These are phyloP conservation scores for Myrica gale DNA, from an alignment of 306 rosid species.

Conservation along the genomic window DNA sequence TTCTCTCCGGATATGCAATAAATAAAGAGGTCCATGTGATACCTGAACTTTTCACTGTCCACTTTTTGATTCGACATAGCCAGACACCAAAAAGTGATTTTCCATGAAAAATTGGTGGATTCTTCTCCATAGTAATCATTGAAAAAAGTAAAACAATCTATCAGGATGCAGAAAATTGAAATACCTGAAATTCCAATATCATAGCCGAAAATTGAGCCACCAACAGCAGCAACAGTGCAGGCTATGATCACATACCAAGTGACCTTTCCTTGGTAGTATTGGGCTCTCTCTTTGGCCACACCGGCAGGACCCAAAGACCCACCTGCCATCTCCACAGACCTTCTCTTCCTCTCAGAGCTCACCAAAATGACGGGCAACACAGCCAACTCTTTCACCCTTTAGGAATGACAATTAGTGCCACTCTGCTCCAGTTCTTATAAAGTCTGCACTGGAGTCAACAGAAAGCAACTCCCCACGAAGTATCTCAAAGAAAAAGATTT, in stretches of 20 bases:
- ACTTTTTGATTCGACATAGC: background rate
- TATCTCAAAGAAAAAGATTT: background rate
- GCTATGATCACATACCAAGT: constrained; percentile 64
- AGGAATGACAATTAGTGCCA: too few relatives aligned
- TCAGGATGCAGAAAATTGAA: background rate
- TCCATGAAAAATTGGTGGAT: background rate
- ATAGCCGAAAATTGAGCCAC: constrained; percentile 80
- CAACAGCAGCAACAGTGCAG: constrained; percentile 74
- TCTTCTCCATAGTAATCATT: background rate
- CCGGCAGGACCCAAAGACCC: constrained; percentile 53
- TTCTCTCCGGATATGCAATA: background rate
- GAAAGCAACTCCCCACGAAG: too few relatives aligned
- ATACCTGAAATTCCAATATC: constrained; percentile 86
- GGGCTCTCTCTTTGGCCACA: constrained; percentile 64
- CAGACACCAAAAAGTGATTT: background rate
- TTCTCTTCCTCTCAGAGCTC: background rate
- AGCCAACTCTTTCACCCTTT: background rate
- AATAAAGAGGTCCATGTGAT: background rate
- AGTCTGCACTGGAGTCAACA: background rate
- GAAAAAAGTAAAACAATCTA: background rate
- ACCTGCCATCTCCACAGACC: constrained; percentile 58
- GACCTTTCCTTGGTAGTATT: constrained; percentile 57
- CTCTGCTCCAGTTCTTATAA: background rate
- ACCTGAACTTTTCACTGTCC: constrained; percentile 14
- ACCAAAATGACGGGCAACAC: background rate